Percentiles rank a stretch among this genome's conserved stretches.
Conservation (phyloP, 768 basidiomycete genomes). For the Pleurotus djamor region DNA sequence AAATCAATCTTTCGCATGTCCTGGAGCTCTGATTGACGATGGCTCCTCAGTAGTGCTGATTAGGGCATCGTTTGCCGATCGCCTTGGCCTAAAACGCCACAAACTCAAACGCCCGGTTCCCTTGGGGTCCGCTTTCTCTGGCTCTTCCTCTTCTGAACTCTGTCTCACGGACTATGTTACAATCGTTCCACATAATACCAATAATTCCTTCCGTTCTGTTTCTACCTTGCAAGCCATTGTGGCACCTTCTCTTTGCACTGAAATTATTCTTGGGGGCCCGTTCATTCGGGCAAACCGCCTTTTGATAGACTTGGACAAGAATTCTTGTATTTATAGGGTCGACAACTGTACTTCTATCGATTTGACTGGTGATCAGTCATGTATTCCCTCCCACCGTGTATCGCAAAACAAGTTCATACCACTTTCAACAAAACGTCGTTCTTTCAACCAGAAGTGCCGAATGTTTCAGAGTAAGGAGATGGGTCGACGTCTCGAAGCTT, state of each 20-base stretch:
- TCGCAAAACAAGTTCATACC: background rate
- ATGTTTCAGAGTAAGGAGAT: background rate
- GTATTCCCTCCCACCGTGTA: background rate
- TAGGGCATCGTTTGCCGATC: no score
- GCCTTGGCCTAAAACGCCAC: no score
- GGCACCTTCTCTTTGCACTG: background rate
- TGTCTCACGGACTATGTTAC: no score
- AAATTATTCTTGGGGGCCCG: background rate
- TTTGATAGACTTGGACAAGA: background rate
- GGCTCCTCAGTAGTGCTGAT: no score
- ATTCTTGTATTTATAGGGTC: background rate
- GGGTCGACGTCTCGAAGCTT: background rate
- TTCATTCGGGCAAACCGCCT: background rate
- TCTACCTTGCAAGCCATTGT: background rate
- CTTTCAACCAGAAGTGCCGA: background rate
- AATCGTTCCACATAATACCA: no score
- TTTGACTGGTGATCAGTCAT: background rate
- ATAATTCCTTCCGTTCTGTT: background rate
- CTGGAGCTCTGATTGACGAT: no score
- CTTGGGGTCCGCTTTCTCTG: no score
- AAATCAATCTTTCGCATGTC: no score
- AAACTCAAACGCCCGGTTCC: no score
- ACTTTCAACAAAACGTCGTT: background rate
- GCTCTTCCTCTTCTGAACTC: no score
- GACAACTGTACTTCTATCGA: background rate